Evolutionary conservation across 371 early-diverging fungal genomes (phyloP), one percentile per base, ranked within the genome.

Genomic region (Mucor lusitanicus): DNA sequence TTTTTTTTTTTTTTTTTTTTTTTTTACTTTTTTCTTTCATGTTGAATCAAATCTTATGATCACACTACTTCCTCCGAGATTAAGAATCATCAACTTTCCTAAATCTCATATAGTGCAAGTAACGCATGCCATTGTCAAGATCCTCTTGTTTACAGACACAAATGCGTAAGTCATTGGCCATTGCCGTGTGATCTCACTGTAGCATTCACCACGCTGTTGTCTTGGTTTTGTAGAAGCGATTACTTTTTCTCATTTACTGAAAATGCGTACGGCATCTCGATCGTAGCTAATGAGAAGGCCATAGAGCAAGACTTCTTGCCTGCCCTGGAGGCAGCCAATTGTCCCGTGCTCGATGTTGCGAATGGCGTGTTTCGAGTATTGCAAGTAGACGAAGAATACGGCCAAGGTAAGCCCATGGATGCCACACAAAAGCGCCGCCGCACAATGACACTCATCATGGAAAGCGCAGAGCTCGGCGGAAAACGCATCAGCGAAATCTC

Each of bases 231-330:
- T 59, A 87, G 86, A 60, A 59, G 69, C 4, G 82, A 82, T 44
- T 78, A 76, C 19, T 82, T 89, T 59, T 89, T 89, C 69, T 80
- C 79, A n/a, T 85, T 82, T 69, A 88, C 90, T 0, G 87, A 89
- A 63, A 89, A 88, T 72, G 73, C 81, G 11, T 76, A 84, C 50
- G 90, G 88, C 42, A 77, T 88, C 2, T 85, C 87, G 23, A 77
- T 89, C 37, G 78, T 89, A 12, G 86, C 87, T 3, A 84, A 86
- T 42, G 75, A 76, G 33, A 63, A 71, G 25, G 68, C 74, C 15
- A 71, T 81, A 56, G 71, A 79, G 30, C 44, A 71, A 15, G 82
- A 76, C 48, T 84, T 79, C 65, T 37, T 80, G 57, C 73, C 68
- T 54, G 64, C 75, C 12, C 72, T 79, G 53, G 58, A 68, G 19